Evolutionary conservation across 257 asterid genomes (phyloP).

Genomic region (Salvia hispanica): DNA sequence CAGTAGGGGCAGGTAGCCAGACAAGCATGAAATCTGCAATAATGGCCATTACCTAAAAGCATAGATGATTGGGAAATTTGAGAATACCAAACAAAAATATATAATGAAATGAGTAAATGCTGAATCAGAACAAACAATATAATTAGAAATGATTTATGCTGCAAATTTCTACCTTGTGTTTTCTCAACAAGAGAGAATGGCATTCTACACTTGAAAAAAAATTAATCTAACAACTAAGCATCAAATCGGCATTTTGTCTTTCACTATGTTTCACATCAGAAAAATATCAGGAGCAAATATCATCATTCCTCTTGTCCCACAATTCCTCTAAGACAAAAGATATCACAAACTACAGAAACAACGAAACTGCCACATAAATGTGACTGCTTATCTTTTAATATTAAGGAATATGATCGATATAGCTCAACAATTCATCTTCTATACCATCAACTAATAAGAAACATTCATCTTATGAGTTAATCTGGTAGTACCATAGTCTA

Average conservation of each 20-base stretch:
- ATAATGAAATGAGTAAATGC: not conserved
- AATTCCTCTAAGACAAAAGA: not conserved
- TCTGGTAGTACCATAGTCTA: not conserved
- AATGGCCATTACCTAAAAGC: conserved; percentile 82
- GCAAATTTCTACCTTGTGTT: not conserved
- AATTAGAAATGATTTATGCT: not conserved
- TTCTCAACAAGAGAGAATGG: not conserved
- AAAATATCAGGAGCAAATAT: no score
- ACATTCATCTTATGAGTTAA: conserved; percentile 1
- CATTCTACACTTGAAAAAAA: not conserved
- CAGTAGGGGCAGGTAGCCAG: conserved; percentile 98
- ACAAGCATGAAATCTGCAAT: conserved; percentile 98
- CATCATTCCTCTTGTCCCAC: not conserved
- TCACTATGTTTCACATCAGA: no score
- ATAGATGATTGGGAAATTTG: conserved; percentile 28
- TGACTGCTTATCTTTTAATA: not conserved
- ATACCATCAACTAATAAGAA: not conserved
- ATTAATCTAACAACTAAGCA: not conserved
- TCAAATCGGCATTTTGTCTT: not conserved
- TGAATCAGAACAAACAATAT: not conserved
- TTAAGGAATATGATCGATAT: not conserved
- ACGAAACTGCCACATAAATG: not conserved
- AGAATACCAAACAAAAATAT: not conserved
- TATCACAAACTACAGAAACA: conserved; percentile 1
- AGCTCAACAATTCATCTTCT: not conserved